Evolutionary conservation across 768 basidiomycete species (phyloP).

Genomic region (Termitomyces sp.): DNA sequence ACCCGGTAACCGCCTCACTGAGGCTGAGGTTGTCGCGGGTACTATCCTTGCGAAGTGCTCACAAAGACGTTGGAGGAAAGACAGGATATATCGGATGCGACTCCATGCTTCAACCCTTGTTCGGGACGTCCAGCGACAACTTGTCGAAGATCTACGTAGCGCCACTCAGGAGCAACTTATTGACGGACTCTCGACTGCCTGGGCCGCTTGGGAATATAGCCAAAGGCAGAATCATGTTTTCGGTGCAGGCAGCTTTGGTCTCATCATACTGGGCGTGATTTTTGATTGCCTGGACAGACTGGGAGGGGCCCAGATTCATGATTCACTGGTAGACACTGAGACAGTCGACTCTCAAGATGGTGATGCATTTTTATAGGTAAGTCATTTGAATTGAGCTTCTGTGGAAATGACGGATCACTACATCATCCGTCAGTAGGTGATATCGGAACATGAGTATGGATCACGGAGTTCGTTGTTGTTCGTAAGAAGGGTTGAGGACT

Average conservation of each 20-base stretch:
- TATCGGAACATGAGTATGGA: too few relatives aligned
- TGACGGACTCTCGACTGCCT: slow-evolving; percentile 47
- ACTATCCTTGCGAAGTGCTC: slow-evolving; percentile 70
- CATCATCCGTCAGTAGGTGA: background rate
- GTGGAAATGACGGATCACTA: background rate
- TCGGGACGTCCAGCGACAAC: slow-evolving; percentile 40
- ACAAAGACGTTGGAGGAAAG: slow-evolving; percentile 56
- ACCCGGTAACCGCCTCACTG: slow-evolving; percentile 52
- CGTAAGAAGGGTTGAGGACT: too few relatives aligned
- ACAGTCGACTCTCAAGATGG: background rate
- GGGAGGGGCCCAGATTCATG: background rate
- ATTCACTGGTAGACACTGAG: background rate
- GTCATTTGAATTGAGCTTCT: background rate
- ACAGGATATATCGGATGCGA: slow-evolving; percentile 60
- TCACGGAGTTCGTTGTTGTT: background rate
- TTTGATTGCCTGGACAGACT: slow-evolving; percentile 51
- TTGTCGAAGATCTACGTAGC: slow-evolving; percentile 26
- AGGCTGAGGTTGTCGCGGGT: slow-evolving; percentile 74
- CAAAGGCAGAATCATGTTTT: slow-evolving; percentile 36
- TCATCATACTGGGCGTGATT: slow-evolving; percentile 58
- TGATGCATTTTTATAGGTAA: background rate
- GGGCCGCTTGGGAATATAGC: slow-evolving; percentile 64
- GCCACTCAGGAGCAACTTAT: slow-evolving; percentile 26
- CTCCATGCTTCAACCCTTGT: slow-evolving; percentile 53
- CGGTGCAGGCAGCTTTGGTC: slow-evolving; percentile 63